phyloP scores from a whole-genome alignment of 345 rosid species.

The Gossypium anomalum region DNA sequence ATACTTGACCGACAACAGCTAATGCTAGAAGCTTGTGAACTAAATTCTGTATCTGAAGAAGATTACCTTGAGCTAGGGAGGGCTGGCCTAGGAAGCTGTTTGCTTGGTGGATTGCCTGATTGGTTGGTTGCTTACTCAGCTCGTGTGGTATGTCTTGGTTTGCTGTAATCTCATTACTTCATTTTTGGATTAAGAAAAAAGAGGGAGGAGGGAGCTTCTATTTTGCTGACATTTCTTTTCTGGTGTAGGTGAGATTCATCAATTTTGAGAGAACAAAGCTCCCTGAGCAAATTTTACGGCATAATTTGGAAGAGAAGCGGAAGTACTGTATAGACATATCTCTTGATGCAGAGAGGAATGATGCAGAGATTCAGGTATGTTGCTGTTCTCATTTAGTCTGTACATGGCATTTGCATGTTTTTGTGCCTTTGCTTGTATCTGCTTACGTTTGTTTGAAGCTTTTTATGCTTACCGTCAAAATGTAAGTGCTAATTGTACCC shows the following conservation, averaged over 20 bases:
- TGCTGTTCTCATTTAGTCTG: constrained; percentile 10
- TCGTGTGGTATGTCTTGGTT: constrained; percentile 65
- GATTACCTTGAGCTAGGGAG: constrained; percentile 95
- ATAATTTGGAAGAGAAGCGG: constrained; percentile 90
- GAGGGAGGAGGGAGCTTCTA: not conserved
- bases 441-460: not conserved
- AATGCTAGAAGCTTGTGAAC: constrained; percentile 87
- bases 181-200: not conserved
- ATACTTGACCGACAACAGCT: constrained; percentile 74
- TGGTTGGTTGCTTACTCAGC: constrained; percentile 97
- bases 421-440: not conserved
- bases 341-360: constrained; percentile 90
- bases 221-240: constrained; percentile 18
- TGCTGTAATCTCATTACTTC: not conserved
- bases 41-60: constrained; percentile 81
- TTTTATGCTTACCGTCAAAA: constrained; percentile 14
- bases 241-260: constrained; percentile 89
- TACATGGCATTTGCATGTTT: not conserved
- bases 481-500: constrained; percentile 20
- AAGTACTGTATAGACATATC: constrained; percentile 69
- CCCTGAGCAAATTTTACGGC: constrained; percentile 82
- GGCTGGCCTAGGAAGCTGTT: constrained; percentile 96
- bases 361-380: constrained; percentile 98
- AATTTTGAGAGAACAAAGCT: constrained; percentile 94
- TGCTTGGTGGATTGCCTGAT: constrained; percentile 95